Base-by-base conservation (phyloP, 805 yeast genomes). In the Komagataella pseudopastoris region DNA sequence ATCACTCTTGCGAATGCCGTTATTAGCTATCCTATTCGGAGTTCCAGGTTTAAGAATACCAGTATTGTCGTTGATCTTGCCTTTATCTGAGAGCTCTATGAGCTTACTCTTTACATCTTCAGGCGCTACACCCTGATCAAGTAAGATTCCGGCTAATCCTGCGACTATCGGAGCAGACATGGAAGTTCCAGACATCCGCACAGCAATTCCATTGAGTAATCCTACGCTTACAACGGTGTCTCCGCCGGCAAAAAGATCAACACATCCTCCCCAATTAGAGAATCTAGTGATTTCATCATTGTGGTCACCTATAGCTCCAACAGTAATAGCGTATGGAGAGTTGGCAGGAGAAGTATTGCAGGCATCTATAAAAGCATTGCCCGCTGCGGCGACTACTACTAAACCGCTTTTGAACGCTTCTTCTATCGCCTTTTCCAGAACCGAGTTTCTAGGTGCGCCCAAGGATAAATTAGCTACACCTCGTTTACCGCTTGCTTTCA, bases 231-330 rank as follows among this genome's bases (percentile, higher is more conserved):
- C 68, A 2, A 88, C 83, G 14, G 70, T 68, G 0, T 81, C 82
- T 0, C 98, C 98, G 49, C 91, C 78, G 0, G 96, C 88, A 66
- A 86, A 84, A 1, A 88, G 71, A 60, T 88, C 88, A 6, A 90
- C 95, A 64, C 97, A 91, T n/a, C 72, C 70, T 0, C 98, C 97
- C 89, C 90, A 87, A 61, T 91, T 90, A n/a, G 93, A 78, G 59
- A 91, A 90, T 10, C 75, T 60, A 0, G 97, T 95, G 43, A 89
- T 71, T 2, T 71, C 58, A 58, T 88, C 95, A 5, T 72, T 73
- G 17, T 74, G 61, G 61, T 87, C 96, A 60, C 88, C 91, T 50
- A 89, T 79, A 3, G 96, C 95, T 1, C 96, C 97, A 6, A 90
- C 95, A 0, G 95, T 81, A 3, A 88, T 77, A 0, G 87, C 88